Evolutionary conservation across 805 yeast species (phyloP).

Genomic region (Yamadazyma phyllophila): DNA sequence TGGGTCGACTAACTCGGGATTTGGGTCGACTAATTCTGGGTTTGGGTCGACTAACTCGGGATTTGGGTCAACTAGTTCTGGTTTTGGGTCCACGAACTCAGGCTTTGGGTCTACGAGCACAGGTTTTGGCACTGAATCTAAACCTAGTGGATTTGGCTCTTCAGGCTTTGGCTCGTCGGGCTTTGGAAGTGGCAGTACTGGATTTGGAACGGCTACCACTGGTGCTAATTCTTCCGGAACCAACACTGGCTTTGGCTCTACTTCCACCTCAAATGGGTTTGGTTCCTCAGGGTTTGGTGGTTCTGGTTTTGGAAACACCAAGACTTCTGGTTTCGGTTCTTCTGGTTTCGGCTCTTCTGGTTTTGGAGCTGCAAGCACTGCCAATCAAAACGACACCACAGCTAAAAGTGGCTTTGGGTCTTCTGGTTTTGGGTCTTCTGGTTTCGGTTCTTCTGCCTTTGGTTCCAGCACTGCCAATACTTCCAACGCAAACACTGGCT

Average conservation of each 20-base stretch:
- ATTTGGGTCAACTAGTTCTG: background rate
- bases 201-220: slow-evolving; percentile 2
- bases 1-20: background rate
- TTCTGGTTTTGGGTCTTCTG: slow-evolving; percentile 12
- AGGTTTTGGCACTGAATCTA: background rate
- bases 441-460: slow-evolving; percentile 5
- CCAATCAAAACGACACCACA: too few relatives aligned
- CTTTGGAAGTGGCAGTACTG: too few relatives aligned
- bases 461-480: slow-evolving; percentile 1
- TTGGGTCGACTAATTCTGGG: slow-evolving; percentile 1
- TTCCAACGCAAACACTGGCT: too few relatives aligned
- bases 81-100: background rate
- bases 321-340: too few relatives aligned
- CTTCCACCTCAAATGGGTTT: too few relatives aligned
- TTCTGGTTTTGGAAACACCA: slow-evolving; percentile 15
- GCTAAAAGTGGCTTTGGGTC: slow-evolving; percentile 14
- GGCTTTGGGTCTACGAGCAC: slow-evolving; percentile 1
- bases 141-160: background rate
- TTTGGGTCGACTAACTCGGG: slow-evolving; percentile 11
- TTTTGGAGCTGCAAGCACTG: slow-evolving; percentile 1
- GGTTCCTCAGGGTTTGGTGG: too few relatives aligned
- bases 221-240: too few relatives aligned
- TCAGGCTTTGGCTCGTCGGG: too few relatives aligned
- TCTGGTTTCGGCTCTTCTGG: slow-evolving; percentile 7
- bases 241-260: too few relatives aligned